Base-by-base conservation (phyloP, 192 early-diverging fungal genomes). In the Gamsiella multidivaricata region DNA sequence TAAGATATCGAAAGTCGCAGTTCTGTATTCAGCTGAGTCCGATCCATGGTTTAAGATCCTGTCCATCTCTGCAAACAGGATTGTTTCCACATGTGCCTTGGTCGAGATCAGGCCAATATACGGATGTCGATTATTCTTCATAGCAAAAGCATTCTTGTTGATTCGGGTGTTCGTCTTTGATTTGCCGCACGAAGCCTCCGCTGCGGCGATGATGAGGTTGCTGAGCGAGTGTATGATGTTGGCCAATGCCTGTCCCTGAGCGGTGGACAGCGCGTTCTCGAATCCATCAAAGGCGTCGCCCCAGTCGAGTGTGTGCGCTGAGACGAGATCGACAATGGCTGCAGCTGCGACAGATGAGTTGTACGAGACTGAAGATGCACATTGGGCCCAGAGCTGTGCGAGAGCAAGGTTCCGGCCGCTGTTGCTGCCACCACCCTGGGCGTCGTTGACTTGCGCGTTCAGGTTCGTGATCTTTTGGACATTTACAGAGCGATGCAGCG, bases 41-140 rank as follows among this genome's bases (percentile, higher is more conserved):
- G 55, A 47, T 42, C 33, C 53, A n/a, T 78, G 20, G 9, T 56
- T 42, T 3, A 78, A 15, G 11, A 78, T 69, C 45, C 25, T 78
- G 61, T 78, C 74, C 36, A 78, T 47, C 36, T 55, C 65, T 17
- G 65, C 33, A 33, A 78, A 56, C 5, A 78, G 34, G 14, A 64
- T 34, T 3, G 61, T 31, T 22, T 78, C 74, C 0, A 64, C 54
- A 3, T 55, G 52, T 2, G 54, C 5, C 29, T 78, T 63, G 28
- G 61, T 64, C 8, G 55, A 25, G n/a, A 78, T 43, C 18, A 78
- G 41, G 5, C 65, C 53, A 31, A 78, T 65, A 15, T 69, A 68
- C 20, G 74, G 74, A n/a, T 78, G 74, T 53, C 74, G 65, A 23
- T 78, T 68, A 26, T 78, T 78, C 50, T 78, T 78, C 59, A 29